Base-by-base conservation (phyloP, 805 yeast genomes). In the Lachancea quebecensis region DNA sequence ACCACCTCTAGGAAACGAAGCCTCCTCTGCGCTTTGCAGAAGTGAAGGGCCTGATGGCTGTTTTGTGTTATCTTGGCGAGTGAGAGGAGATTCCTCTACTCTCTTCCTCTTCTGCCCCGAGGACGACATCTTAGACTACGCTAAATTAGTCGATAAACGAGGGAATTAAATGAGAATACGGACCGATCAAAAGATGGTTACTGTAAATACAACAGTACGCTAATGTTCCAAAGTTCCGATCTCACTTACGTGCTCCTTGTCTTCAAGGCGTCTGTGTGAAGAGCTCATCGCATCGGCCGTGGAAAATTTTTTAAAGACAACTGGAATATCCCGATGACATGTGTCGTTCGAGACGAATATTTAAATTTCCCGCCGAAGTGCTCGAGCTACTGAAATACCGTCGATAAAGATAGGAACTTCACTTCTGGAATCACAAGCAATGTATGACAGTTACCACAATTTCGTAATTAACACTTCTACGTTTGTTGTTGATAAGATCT, bases 1-100 rank as follows among this genome's bases (percentile, higher is more conserved):
- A 41, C 99, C 99, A 56, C 99, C 99, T 79, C 99, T 85, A 41
- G 99, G 99, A 62, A 93, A 93, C 14, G 76, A 62, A 18, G 64
- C 64, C 35, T 67, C 71, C 28, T 69, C 72, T 35, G 64, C 56
- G 30, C 54, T 54, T 39, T 66, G 62, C 30, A 67, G 56, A 17
- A 72, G 50, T 17, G 71, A 56, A 17, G 75, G 68, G 16, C 50
- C 51, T 16, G 55, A 45, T 34, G 73, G 72, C 17, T 63, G 69
- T 45, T 50, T 50, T 3, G 74, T 68, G n/a, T 57, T 54, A 53
- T 70, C 74, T 50, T 67, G 64, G 47, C 72, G 66, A 27, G 60
- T 53, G 35, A 70, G 54, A 39, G 74, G 74, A 36, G 68, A 69
- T 53, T 66, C 68, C 38, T 71, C 76, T 33, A 72, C 69, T 66